These are phyloP conservation scores for Globomyces pollinis-pini DNA, from an alignment of 192 early-diverging fungal genomes.

Conservation along the genomic window DNA sequence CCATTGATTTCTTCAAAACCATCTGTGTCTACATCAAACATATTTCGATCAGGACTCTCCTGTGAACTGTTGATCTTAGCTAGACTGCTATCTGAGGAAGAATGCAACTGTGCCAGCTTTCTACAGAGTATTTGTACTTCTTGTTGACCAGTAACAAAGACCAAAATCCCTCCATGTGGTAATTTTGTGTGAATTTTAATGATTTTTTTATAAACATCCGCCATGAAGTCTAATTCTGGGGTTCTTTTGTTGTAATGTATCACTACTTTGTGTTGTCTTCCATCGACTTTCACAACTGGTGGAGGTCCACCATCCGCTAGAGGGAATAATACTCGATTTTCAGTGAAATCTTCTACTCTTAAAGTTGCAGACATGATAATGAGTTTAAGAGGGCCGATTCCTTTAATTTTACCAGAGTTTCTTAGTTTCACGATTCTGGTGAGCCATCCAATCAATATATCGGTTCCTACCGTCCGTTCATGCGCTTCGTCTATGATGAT, in stretches of 20 bases:
- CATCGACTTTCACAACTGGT: conserved; percentile 86
- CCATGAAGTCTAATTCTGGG: conserved; percentile 76
- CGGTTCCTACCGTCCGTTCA: conserved; percentile 94
- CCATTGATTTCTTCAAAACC: not conserved
- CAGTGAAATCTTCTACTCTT: conserved; percentile 91
- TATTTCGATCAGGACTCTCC: not conserved
- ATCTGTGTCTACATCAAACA: conserved; percentile 14
- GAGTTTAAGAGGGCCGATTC: conserved; percentile 71
- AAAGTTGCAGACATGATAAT: conserved; percentile 99
- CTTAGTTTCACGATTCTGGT: conserved; percentile 81
- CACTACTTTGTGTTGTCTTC: conserved; percentile 79
- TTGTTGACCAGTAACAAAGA: conserved; percentile 92
- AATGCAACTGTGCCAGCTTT: conserved; percentile 66
- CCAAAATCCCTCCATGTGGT: conserved; percentile 88
- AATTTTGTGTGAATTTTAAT: conserved; percentile 87
- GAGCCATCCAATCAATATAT: conserved; percentile 95
- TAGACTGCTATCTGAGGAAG: conserved; percentile 23
- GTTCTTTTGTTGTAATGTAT: conserved; percentile 93
- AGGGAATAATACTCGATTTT: conserved; percentile 73
- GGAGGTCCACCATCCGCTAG: conserved; percentile 38
- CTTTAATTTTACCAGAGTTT: conserved; percentile 38
- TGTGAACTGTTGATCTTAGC: not conserved
- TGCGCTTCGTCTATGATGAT: conserved; percentile 99
- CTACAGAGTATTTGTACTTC: conserved; percentile 79
- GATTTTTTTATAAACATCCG: conserved; percentile 85